These are phyloP conservation scores for Forsythia suspensa DNA, from an alignment of 257 asterid species.

Conservation along the genomic window DNA sequence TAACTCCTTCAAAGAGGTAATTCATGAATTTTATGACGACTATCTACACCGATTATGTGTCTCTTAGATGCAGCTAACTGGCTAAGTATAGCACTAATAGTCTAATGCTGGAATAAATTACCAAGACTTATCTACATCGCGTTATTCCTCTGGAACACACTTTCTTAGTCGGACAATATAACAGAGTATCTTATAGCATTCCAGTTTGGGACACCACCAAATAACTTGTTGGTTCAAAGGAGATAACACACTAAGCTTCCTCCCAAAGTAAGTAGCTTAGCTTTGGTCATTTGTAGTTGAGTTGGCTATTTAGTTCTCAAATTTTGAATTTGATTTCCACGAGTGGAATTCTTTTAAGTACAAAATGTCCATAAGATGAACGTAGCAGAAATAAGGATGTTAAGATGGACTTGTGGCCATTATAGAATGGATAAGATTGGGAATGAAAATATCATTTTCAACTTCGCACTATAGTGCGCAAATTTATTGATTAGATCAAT, in stretches of 20 bases:
- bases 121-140: not conserved
- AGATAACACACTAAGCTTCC: no score
- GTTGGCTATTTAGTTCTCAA: not conserved
- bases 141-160: not conserved
- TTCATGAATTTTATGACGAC: not conserved
- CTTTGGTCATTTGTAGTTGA: not conserved
- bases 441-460: no score
- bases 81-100: not conserved
- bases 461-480: no score
- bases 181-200: not conserved
- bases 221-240: not conserved
- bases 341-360: not conserved
- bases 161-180: not conserved
- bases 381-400: not conserved
- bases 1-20: constrained; percentile 89
- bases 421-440: no score
- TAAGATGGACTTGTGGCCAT: no score
- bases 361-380: not conserved
- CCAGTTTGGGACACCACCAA: not conserved
- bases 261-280: no score
- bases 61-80: not conserved
- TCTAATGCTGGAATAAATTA: not conserved
- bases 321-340: not conserved
- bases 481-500: no score
- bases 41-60: not conserved